Evolutionary conservation across 179 eudicot species (phyloP), one percentile per base, ranked within the genome.

Genomic region (Corrigiola litoralis): DNA sequence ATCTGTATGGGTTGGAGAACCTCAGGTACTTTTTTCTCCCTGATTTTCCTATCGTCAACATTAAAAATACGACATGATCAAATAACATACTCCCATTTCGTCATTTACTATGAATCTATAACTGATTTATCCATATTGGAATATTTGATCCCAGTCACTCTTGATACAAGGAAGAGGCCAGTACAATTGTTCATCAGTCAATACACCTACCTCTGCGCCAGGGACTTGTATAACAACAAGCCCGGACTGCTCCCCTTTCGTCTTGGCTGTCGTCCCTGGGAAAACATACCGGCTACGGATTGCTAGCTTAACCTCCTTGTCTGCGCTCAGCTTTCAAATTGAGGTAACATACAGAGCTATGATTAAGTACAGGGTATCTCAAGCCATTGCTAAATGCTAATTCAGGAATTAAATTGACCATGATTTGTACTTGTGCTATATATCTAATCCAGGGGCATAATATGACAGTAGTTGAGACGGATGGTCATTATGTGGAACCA

Each of bases 381-480:
- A n/a, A n/a, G n/a, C n/a, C n/a, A n/a, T n/a, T n/a, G n/a, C n/a
- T n/a, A n/a, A n/a, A n/a, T n/a, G n/a, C n/a, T n/a, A n/a, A n/a
- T n/a, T n/a, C n/a, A n/a, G n/a, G n/a, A n/a, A n/a, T n/a, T n/a
- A n/a, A n/a, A n/a, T n/a, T n/a, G n/a, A n/a, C n/a, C n/a, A n/a
- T n/a, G n/a, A n/a, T n/a, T n/a, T n/a, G n/a, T 7, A 54, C 28
- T 28, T 14, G 21, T 52, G 31, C 17, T 12, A 18, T 27, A 13
- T 37, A 37, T 45, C 20, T 72, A 3, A 28, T 49, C 45, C 79
- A 85, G 95, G 96, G 90, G n/a, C 98, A 92, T 60, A 85, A 87
- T 38, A 73, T 92, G 95, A 92, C 98, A 0, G 87, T 92, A 0
- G 92, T 92, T 14, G 95, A 89, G 58, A 84, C 96, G 3, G 95